Conservation (phyloP, 1,139 yeast species). For the Zygoascus hellenicus region DNA sequence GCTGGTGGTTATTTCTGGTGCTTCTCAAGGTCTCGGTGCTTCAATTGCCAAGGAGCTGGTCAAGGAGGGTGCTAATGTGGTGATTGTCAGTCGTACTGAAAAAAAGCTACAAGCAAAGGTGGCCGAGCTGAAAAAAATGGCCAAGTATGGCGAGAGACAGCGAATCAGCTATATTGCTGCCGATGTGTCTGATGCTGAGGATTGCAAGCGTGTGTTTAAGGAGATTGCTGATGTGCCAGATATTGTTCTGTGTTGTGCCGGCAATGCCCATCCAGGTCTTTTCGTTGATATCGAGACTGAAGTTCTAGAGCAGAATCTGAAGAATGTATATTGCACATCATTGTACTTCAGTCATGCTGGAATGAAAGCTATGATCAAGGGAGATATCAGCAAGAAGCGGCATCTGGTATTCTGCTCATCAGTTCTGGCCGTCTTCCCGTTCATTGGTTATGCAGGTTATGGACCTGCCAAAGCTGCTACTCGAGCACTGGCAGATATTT, state of each 20-base stretch:
- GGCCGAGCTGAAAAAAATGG: slow-evolving; percentile 36
- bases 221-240: slow-evolving; percentile 47
- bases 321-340: slow-evolving; percentile 68
- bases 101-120: slow-evolving; percentile 49
- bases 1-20: slow-evolving; percentile 81
- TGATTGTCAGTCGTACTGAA: slow-evolving; percentile 71
- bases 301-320: slow-evolving; percentile 57
- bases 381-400: slow-evolving; percentile 30
- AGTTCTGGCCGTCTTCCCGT: slow-evolving; percentile 74
- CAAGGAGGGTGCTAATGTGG: slow-evolving; percentile 53
- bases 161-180: slow-evolving; percentile 47
- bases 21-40: slow-evolving; percentile 90
- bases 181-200: slow-evolving; percentile 58
- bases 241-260: slow-evolving; percentile 79
- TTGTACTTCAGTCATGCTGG: slow-evolving; percentile 61
- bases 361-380: slow-evolving; percentile 39
- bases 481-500: slow-evolving; percentile 61
- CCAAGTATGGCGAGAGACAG: slow-evolving; percentile 27
- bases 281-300: slow-evolving; percentile 59
- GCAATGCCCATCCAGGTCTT: slow-evolving; percentile 74
- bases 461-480: slow-evolving; percentile 87
- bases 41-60: slow-evolving; percentile 63
- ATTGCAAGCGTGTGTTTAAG: slow-evolving; percentile 43
- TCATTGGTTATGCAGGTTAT: slow-evolving; percentile 86
- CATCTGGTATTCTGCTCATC: slow-evolving; percentile 77